Evolutionary conservation across 2,329 filamentous ascomycete genomes (phyloP).

Genomic region (Bertia moriformis): DNA sequence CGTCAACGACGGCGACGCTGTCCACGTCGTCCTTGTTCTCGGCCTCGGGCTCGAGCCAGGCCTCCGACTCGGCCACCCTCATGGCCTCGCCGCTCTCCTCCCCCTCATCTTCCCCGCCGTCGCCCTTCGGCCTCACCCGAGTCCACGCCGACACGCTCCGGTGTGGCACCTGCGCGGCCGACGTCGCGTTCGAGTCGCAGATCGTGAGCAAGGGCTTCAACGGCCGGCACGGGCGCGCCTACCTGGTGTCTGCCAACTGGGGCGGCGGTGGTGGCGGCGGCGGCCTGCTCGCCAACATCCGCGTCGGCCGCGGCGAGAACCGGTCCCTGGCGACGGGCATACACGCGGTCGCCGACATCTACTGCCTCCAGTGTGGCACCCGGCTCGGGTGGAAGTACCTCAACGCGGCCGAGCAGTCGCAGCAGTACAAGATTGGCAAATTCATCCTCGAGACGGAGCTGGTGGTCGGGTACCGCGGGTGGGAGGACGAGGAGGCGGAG

Average conservation of each 20-base stretch:
- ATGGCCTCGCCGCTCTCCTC: conserved; percentile 7
- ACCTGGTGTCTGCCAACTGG: conserved; percentile 35
- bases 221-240: conserved; percentile 49
- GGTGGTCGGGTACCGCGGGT: conserved; percentile 33
- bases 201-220: conserved; percentile 54
- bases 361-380: conserved; percentile 35
- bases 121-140: conserved; percentile 17
- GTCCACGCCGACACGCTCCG: conserved; percentile 38
- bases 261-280: conserved; percentile 4
- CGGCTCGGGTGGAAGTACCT: conserved; percentile 58
- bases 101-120: conserved; percentile 5
- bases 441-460: conserved; percentile 51
- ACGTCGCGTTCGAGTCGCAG: conserved; percentile 45
- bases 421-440: conserved; percentile 56
- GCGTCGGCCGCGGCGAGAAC: conserved; percentile 35
- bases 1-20: conserved; percentile 9
- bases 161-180: conserved; percentile 40
- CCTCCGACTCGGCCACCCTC: background rate
- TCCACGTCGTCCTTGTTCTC: conserved; percentile 10
- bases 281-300: conserved; percentile 38
- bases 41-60: conserved; percentile 2
- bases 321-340: conserved; percentile 45
- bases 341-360: conserved; percentile 51
- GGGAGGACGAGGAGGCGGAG: conserved; percentile 28
- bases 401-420: conserved; percentile 39